Evolutionary conservation across 257 asterid genomes (phyloP).

Genomic region (Salvia miltiorrhiza): DNA sequence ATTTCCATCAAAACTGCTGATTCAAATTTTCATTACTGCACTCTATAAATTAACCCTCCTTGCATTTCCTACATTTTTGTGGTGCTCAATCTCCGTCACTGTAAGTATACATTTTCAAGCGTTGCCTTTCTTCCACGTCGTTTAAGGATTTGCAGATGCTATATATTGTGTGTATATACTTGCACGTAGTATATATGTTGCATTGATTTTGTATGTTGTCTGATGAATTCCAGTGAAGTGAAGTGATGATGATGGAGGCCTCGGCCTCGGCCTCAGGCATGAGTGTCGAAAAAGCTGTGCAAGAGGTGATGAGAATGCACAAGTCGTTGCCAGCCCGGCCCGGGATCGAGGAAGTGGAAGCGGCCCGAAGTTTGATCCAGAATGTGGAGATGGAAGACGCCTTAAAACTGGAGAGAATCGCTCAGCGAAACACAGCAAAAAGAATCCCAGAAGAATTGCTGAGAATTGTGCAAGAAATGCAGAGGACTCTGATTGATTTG

Average conservation of each 20-base stretch:
- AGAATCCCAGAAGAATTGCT: conserved; percentile 71
- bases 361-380: conserved; percentile 46
- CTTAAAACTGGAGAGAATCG: conserved; percentile 46
- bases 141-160: too few species aligned
- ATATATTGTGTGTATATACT: too few species aligned
- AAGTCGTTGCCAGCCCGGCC: conserved; percentile 74
- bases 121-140: too few species aligned
- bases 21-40: background rate
- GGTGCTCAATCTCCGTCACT: background rate
- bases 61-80: background rate
- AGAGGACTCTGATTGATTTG: conserved; percentile 42
- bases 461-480: conserved; percentile 62
- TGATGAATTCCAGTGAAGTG: conserved; percentile 10
- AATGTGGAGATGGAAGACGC: conserved; percentile 73
- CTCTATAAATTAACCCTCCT: conserved; percentile 6
- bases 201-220: background rate
- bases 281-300: conserved; percentile 58
- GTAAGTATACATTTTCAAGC: background rate
- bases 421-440: conserved; percentile 46
- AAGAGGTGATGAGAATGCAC: conserved; percentile 67
- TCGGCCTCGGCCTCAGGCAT: conserved; percentile 26
- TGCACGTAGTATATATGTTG: too few species aligned
- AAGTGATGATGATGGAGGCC: background rate
- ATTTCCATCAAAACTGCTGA: background rate
- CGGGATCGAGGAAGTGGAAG: conserved; percentile 74